Evolutionary conservation across 306 rosid species (phyloP), one percentile per base, ranked within the genome.

Genomic region (Calophaca sinica): DNA sequence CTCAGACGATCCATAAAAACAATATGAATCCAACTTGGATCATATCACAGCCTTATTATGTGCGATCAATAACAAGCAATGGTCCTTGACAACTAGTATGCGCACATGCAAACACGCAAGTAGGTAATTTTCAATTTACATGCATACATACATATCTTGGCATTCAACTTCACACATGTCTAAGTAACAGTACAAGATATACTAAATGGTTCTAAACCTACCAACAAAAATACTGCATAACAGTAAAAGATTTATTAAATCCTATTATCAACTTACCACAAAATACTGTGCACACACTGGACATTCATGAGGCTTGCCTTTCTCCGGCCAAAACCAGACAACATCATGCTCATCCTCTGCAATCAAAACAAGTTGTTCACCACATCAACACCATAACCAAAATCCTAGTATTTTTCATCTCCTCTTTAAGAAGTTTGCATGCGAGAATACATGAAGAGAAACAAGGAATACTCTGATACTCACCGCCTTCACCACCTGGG

Each of bases 281-380:
- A 94, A 94, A 65, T 91, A 88, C 63, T 94, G 98, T 35, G 94
- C 2, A 68, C 98, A 94, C 60, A 91, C 98, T 4, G 98, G 97
- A 52, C 98, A 94, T 88, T 91, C 97, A 77, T 82, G 86, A 6
- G 94, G 89, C 83, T 91, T 86, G 72, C 79, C 93, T 80, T 94
- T 91, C 89, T 87, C 89, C 94, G 91, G 87, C 94, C 98, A 92
- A 86, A 94, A 94, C 97, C 98, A 94, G 79, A 94, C 94, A 82
- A 94, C 91, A 75, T 94, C 98, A 68, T 94, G 98, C 83, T 91
- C 97, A 82, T 94, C 98, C 88, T 94, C 97, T 94, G 88, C 81
- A 86, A 57, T 70, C 31, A 76, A 73, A 76, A 71, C 66, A 48
- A 33, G 63, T 45, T 53, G 70, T 70, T 46, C 71, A 84, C 11